A percentile compares a stretch with the other conserved stretches of the same genome.
These are phyloP conservation scores for Russula vinacea DNA, from an alignment of 768 basidiomycete genomes.

Conservation along the genomic window DNA sequence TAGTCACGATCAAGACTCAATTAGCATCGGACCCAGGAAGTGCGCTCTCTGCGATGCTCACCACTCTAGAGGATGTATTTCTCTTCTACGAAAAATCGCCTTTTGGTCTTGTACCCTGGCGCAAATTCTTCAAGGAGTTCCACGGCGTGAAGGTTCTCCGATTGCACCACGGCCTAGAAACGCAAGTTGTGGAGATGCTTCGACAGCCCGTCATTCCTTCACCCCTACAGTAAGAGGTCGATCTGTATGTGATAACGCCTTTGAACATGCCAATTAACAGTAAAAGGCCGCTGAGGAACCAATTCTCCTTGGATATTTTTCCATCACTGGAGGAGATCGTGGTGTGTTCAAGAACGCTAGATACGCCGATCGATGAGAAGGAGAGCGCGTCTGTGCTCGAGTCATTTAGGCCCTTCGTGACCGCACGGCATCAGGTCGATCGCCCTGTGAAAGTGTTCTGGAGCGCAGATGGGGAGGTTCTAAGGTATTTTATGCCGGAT, in stretches of 20 bases:
- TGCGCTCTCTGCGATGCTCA: not conserved
- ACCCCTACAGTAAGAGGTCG: not conserved
- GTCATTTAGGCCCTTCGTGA: not conserved
- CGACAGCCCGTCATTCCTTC: not conserved
- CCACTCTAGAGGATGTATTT: conserved; percentile 9
- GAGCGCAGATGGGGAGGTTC: not conserved
- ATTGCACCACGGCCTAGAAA: not conserved
- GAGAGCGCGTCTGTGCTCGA: not conserved
- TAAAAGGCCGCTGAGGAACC: too few species aligned
- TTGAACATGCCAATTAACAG: not conserved
- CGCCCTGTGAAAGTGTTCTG: not conserved
- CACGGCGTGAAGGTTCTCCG: not conserved
- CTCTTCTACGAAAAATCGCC: too few species aligned
- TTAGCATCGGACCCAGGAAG: not conserved
- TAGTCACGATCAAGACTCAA: not conserved
- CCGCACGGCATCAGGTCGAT: conserved; percentile 1
- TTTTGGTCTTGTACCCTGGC: not conserved
- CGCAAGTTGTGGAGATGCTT: not conserved
- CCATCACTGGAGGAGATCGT: not conserved
- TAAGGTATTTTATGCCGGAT: too few species aligned
- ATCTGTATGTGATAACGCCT: not conserved
- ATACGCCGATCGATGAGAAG: not conserved
- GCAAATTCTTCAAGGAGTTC: not conserved
- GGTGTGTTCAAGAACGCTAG: not conserved
- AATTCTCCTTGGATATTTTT: not conserved